Conservation (phyloP, 2,329 filamentous ascomycete genomes). For the Penicillium sp. region DNA sequence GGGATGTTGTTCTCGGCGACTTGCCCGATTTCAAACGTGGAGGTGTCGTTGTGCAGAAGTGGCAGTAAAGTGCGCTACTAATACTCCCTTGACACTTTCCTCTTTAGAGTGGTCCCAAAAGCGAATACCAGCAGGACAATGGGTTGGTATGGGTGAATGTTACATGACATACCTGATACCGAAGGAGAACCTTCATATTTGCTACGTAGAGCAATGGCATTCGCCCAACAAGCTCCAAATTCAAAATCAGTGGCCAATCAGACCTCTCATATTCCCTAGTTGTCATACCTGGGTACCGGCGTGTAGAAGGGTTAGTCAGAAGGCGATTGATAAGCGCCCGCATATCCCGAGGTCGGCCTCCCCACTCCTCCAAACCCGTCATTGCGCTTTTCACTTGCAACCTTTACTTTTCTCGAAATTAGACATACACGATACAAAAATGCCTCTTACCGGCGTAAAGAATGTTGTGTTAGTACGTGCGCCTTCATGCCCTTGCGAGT, state of each 20-base stretch:
- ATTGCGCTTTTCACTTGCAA: constrained; percentile 1
- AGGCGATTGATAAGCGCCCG: constrained; percentile 28
- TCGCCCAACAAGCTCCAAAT: neutral
- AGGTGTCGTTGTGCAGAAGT: constrained; percentile 52
- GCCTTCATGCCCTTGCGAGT: neutral
- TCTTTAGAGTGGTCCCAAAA: constrained; percentile 5
- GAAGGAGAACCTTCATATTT: neutral
- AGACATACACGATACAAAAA: constrained; percentile 15
- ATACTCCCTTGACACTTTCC: neutral
- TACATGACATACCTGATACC: constrained; percentile 7
- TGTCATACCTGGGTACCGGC: neutral
- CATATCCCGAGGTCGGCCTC: constrained; percentile 14
- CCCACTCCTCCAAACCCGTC: constrained; percentile 12
- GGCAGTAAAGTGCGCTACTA: constrained; percentile 29
- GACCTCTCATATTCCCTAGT: neutral
- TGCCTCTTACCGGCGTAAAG: constrained; percentile 45
- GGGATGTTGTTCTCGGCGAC: constrained; percentile 45
- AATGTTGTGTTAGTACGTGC: constrained; percentile 43
- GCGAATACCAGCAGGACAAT: neutral
- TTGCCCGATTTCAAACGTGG: constrained; percentile 51
- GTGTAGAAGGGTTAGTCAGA: constrained; percentile 16
- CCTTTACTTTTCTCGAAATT: neutral
- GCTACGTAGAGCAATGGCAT: constrained; percentile 3
- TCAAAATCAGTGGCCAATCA: neutral
- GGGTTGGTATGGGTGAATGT: constrained; percentile 1